phyloP scores from a whole-genome alignment of 345 rosid species.

The Gossypium arboreum region DNA sequence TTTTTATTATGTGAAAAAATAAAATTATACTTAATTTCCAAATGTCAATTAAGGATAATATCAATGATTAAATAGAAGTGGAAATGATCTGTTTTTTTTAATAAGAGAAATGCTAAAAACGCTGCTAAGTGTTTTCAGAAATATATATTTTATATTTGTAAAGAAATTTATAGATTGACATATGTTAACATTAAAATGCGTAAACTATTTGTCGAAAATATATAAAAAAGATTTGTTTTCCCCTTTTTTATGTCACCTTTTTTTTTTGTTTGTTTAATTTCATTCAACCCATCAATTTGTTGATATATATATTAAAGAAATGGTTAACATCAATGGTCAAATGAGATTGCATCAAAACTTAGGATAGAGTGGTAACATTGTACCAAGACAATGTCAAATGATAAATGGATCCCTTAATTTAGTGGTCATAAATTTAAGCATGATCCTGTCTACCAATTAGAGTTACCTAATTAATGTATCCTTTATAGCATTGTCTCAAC shows the following conservation, averaged over 20 bases:
- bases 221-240: neutral
- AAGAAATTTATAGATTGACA: neutral
- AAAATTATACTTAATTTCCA: neutral
- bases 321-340: neutral
- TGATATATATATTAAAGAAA: neutral
- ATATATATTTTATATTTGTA: neutral
- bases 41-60: neutral
- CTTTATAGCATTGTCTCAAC: no score
- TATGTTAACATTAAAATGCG: neutral
- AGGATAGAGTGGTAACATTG: no score
- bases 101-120: neutral
- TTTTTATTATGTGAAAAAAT: neutral
- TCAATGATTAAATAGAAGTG: neutral
- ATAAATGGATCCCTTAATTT: no score
- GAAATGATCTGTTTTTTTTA: neutral
- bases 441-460: no score
- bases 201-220: neutral
- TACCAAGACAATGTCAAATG: no score
- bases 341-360: neutral
- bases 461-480: no score
- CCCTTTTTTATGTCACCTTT: neutral
- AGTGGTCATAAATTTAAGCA: no score
- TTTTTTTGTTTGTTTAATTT: neutral
- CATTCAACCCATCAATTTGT: neutral
- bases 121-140: neutral